Conservation (phyloP, 2,329 filamentous ascomycete genomes). For the Cladosporium sp. region DNA sequence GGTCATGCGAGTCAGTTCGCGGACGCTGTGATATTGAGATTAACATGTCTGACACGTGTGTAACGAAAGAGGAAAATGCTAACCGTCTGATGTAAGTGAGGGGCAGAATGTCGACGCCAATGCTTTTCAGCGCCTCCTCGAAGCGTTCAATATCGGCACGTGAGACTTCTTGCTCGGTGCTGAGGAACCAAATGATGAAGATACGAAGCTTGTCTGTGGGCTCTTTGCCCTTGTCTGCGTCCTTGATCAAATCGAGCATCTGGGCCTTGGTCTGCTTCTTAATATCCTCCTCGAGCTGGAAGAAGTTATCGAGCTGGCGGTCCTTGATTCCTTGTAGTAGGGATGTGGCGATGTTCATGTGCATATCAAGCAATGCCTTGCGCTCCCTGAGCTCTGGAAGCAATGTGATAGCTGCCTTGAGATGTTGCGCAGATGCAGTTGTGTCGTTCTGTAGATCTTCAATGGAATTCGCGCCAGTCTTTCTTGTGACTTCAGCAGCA, state of each 20-base stretch:
- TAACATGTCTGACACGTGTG: neutral
- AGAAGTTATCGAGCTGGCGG: constrained; percentile 92
- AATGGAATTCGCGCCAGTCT: constrained; percentile 87
- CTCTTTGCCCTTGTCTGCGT: constrained; percentile 76
- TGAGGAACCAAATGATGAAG: constrained; percentile 96
- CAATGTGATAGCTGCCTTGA: constrained; percentile 92
- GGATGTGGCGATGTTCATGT: constrained; percentile 95
- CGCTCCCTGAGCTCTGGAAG: constrained; percentile 89
- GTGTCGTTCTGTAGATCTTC: constrained; percentile 92
- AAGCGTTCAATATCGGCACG: constrained; percentile 82
- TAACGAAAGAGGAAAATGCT: constrained; percentile 35
- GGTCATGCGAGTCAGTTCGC: constrained; percentile 95
- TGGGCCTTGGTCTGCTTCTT: constrained; percentile 88
- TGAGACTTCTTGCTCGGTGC: constrained; percentile 84
- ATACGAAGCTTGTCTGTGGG: constrained; percentile 86
- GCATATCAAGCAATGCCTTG: constrained; percentile 93
- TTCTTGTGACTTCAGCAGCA: constrained; percentile 88
- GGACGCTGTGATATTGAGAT: constrained; percentile 58
- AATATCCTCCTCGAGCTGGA: constrained; percentile 90
- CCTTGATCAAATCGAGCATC: constrained; percentile 82
- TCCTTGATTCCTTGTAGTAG: constrained; percentile 83
- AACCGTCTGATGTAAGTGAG: constrained; percentile 85
- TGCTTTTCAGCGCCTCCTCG: constrained; percentile 75
- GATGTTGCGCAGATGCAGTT: constrained; percentile 83
- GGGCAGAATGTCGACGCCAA: constrained; percentile 73